A percentile compares a stretch with the other conserved stretches of the same genome.
Conservation (phyloP, 345 rosid genomes). For the Euclidium syriacum region DNA sequence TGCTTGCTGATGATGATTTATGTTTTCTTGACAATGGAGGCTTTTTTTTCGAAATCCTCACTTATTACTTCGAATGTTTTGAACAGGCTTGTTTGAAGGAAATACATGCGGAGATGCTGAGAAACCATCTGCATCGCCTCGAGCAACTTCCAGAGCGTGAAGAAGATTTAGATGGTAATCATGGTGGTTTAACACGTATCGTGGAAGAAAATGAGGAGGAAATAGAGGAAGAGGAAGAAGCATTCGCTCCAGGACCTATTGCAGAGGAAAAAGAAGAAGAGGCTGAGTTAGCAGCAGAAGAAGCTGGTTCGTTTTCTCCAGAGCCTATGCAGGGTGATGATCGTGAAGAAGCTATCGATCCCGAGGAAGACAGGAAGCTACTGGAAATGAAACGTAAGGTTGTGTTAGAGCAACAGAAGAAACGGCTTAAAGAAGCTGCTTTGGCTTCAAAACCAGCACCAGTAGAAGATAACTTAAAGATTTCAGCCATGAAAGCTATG, state of each 20-base stretch:
- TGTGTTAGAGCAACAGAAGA: conserved; percentile 69
- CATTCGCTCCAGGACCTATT: conserved; percentile 61
- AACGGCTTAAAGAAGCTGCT: conserved; percentile 67
- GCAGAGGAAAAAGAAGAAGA: conserved; percentile 47
- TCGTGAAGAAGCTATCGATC: conserved; percentile 84
- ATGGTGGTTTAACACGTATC: conserved; percentile 30
- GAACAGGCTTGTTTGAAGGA: conserved; percentile 87
- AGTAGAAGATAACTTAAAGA: conserved; percentile 70
- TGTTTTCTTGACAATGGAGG: background rate
- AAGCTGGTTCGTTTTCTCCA: conserved; percentile 85
- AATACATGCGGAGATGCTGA: conserved; percentile 82
- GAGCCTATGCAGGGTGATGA: conserved; percentile 80
- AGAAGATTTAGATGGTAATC: conserved; percentile 41
- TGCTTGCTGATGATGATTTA: no score
- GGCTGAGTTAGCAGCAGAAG: no score
- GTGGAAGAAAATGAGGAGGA: conserved; percentile 55
- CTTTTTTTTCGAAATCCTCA: background rate
- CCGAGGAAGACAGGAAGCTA: conserved; percentile 82
- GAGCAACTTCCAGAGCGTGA: conserved; percentile 54
- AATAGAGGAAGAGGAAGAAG: conserved; percentile 38
- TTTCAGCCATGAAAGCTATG: conserved; percentile 90
- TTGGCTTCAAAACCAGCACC: conserved; percentile 69
- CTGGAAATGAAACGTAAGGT: conserved; percentile 68
- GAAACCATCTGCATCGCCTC: conserved; percentile 66
- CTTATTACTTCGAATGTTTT: no score